Evolutionary conservation across 1,284 basidiomycete species (phyloP).

Genomic region (Apiotrichum siamense): DNA sequence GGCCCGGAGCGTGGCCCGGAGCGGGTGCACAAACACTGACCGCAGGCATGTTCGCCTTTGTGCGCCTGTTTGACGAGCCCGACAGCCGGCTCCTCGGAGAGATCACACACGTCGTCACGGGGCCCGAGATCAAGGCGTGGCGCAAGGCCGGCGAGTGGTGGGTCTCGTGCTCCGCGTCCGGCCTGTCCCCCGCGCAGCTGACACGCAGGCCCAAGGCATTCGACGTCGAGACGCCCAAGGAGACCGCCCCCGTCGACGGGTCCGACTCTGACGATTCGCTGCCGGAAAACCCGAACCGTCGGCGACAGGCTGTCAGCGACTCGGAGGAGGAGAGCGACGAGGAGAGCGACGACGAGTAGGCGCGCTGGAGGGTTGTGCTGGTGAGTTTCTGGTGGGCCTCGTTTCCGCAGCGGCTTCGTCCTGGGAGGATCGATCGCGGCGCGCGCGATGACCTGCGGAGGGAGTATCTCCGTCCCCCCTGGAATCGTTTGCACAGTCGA

Average conservation of each 20-base stretch:
- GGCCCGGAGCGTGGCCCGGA: too few relatives aligned
- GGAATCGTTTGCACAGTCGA: too few relatives aligned
- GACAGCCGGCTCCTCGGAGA: slow-evolving; percentile 30
- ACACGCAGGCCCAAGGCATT: slow-evolving; percentile 16
- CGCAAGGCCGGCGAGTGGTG: slow-evolving; percentile 37
- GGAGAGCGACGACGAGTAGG: slow-evolving; percentile 9
- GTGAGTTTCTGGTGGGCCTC: too few relatives aligned
- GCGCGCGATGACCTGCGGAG: too few relatives aligned
- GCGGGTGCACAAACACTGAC: not conserved
- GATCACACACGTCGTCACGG: slow-evolving; percentile 30
- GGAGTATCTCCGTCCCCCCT: too few relatives aligned
- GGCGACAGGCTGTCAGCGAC: slow-evolving; percentile 5
- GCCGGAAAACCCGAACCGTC: slow-evolving; percentile 20
- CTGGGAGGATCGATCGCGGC: too few relatives aligned
- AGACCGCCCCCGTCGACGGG: not conserved
- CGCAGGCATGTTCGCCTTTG: slow-evolving; percentile 35
- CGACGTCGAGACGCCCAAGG: slow-evolving; percentile 5
- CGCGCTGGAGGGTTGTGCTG: too few relatives aligned
- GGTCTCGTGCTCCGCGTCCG: slow-evolving; percentile 3
- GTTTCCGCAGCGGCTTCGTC: too few relatives aligned
- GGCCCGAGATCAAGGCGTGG: slow-evolving; percentile 35
- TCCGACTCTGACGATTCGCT: slow-evolving; percentile 9
- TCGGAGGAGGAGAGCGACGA: slow-evolving; percentile 11
- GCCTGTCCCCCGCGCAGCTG: not conserved
- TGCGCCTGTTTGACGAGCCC: slow-evolving; percentile 25